Percentiles rank a stretch among this genome's conserved stretches.
Conservation (phyloP, 148 eudicot species). For the Nepenthes mirabilis region DNA sequence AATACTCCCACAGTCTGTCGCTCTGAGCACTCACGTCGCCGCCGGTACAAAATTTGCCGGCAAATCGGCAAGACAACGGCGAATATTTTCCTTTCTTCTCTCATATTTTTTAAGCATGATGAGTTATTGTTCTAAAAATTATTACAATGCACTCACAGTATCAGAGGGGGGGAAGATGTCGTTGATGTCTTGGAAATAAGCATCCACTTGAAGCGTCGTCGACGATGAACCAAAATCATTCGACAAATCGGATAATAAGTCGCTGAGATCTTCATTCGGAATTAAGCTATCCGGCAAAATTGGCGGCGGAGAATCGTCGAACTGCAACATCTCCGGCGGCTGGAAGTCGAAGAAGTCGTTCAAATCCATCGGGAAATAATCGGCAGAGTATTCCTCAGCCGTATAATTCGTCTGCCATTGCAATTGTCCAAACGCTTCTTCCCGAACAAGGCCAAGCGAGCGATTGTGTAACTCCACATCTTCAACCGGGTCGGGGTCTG, state of each 20-base stretch:
- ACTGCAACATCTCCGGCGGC: slow-evolving; percentile 23
- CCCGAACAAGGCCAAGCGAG: no score
- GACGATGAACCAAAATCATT: slow-evolving; percentile 17
- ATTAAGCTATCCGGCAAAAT: slow-evolving; percentile 1
- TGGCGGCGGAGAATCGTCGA: slow-evolving; percentile 12
- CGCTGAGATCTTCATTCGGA: slow-evolving; percentile 9
- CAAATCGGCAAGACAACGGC: neutral
- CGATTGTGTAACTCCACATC: no score
- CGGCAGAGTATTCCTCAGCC: slow-evolving; percentile 9
- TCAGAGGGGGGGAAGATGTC: slow-evolving; percentile 26
- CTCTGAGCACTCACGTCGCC: neutral
- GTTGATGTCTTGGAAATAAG: slow-evolving; percentile 47
- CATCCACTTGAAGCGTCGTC: slow-evolving; percentile 34
- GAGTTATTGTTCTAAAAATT: neutral
- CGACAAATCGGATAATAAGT: slow-evolving; percentile 15
- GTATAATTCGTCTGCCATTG: slow-evolving; percentile 13
- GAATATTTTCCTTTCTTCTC: neutral
- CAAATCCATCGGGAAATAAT: slow-evolving; percentile 22
- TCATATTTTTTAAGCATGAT: no score
- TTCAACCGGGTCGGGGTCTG: no score
- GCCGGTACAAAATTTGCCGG: neutral
- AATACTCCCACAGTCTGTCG: no score
- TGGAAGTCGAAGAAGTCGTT: slow-evolving; percentile 42
- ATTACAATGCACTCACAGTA: slow-evolving; percentile 29
- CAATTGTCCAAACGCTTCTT: slow-evolving; percentile 18